Evolutionary conservation across 345 rosid genomes (phyloP), one percentile per base, ranked within the genome.

Genomic region (Punica granatum): DNA sequence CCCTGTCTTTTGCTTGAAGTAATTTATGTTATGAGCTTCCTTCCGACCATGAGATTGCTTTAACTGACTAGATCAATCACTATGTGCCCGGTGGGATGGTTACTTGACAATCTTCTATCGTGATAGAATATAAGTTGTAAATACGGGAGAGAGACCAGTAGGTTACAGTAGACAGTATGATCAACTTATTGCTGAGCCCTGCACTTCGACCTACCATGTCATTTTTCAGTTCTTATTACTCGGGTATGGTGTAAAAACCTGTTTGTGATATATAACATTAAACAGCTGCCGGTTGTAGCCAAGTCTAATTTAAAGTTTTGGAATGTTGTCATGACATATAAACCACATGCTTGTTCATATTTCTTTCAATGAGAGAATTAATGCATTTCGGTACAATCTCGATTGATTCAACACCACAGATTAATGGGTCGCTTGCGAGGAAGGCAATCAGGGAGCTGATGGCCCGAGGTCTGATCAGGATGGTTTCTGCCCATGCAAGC

Each of bases 401-500:
- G 42, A 63, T n/a, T 25, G 30, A 6, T 2, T 33, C 30, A 1
- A 9, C 1, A 26, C 6, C 34, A 53, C 72, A 77, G 80, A 51
- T 77, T 5, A 77, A 36, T 12, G 77, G 80, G 46, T 76, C 80
- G 1, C 80, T 76, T 61, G 80, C 76, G 14, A 76, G 80, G 74
- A 76, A 66, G 70, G 80, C 77, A 30, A 77, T 77, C 16, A 66
- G 69, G 48, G 80, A 77, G 54, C 72, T 77, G 68, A 77, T 73
- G 80, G 80, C 77, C 4, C 73, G 76, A 36, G 79, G 79, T 25
- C 70, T 68, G 68, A 77, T 77, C 72, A 73, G 80, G 69, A 73
- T 77, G 80, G 76, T 77, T 28, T 73, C 80, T 14, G 69, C 80
- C 35, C 80, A 77, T n/a, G 48, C 80, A 53, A 73, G 80, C 58